Conservation (phyloP, 306 rosid genomes). For the Fragaria nilgerrensis region DNA sequence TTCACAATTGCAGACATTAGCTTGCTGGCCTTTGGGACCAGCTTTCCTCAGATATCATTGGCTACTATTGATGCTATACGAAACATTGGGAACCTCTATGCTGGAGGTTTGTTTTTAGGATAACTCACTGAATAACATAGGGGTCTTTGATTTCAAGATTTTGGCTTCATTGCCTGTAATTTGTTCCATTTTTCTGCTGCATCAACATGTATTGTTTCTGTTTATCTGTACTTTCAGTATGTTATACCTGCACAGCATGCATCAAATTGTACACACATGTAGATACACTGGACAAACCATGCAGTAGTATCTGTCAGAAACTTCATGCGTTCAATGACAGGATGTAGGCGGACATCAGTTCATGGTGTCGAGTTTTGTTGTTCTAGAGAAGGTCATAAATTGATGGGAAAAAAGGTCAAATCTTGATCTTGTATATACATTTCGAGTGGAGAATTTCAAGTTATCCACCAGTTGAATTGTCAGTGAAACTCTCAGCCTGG, state of each 20-base stretch:
- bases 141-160: conserved; percentile 13
- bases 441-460: neutral
- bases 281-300: neutral
- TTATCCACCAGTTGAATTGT: neutral
- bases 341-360: neutral
- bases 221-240: neutral
- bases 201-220: neutral
- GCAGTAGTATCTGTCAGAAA: neutral
- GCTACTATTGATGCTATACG: conserved; percentile 91
- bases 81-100: conserved; percentile 70
- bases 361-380: neutral
- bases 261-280: neutral
- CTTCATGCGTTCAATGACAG: neutral
- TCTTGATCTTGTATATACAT: too few species aligned
- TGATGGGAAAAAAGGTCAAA: neutral
- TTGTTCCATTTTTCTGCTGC: neutral
- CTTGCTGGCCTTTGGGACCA: conserved; percentile 92
- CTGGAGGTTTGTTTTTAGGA: conserved; percentile 74
- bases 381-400: neutral
- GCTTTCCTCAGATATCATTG: conserved; percentile 96
- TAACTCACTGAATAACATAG: conserved; percentile 5
- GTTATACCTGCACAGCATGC: conserved; percentile 2
- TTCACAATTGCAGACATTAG: conserved; percentile 91
- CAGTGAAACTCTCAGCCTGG: neutral
- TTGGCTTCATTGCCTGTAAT: conserved; percentile 3